Base-by-base conservation (phyloP, 2,329 filamentous ascomycete species). In the Verticillium albo-atrum region DNA sequence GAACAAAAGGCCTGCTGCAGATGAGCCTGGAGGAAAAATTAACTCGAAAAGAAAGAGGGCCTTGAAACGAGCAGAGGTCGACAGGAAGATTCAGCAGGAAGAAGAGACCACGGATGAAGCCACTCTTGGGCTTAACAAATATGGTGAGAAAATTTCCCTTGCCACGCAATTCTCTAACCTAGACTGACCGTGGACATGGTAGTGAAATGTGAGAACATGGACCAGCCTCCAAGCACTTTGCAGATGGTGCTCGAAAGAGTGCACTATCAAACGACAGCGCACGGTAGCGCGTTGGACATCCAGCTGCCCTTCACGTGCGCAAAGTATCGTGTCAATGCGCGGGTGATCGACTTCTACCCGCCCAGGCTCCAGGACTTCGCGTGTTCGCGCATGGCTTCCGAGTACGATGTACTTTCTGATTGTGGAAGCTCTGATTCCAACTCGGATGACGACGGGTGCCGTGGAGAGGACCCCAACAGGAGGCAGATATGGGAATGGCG, bases 271-370 rank as follows among this genome's bases (percentile, higher is more conserved):
- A 79, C 79, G 20, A 74, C 73, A 30, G 74, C 81, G 1, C 73
- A 79, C 7, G 74, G 68, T 17, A 58, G 75, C 53, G 58, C 67
- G 17, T 66, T 74, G 2, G 68, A 64, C 4, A 42, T 83, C 1
- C 64, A 65, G n/a, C 66, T 93, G 0, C 91, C 92, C 0, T 96
- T 96, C 67, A 80, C 87, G 59, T 92, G 93, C 68, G 76, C 82
- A 59, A 89, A 86, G 50, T 92, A 92, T 70, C 84, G 86, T 54
- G 78, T 85, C 25, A 79, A 82, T 34, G 87, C 91, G 35, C 88
- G 91, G n/a, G 88, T 96, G 2, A 82, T 96, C 35, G 91, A 97
- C 74, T 97, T 90, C 71, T 85, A 82, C 60, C 94, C 94, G 0
- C 74, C 79, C 2, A 79, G 80, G 1, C 75, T 97, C 1, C 82